Evolutionary conservation across 1,139 yeast species (phyloP).

Genomic region (Lodderomyces pseudojiufengensis): DNA sequence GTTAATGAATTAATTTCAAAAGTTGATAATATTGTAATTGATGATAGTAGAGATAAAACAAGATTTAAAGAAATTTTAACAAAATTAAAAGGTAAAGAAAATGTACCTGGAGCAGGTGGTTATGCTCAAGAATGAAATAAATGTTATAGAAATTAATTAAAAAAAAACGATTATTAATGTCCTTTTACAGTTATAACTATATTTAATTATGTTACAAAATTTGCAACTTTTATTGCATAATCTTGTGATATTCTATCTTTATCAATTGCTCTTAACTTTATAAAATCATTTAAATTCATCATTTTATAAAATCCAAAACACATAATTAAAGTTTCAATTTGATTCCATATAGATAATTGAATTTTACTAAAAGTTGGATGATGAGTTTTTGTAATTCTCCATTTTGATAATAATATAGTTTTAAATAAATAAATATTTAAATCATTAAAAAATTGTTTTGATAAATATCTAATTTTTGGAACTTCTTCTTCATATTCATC

Average conservation of each 20-base stretch:
- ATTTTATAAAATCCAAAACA: slow-evolving; percentile 38
- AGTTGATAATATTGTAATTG: slow-evolving; percentile 37
- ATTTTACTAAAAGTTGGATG: slow-evolving; percentile 32
- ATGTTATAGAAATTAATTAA: no score
- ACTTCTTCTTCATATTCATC: slow-evolving; percentile 13
- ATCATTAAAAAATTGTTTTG: slow-evolving; percentile 26
- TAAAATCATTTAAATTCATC: slow-evolving; percentile 38
- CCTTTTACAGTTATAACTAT: no score
- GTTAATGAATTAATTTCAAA: slow-evolving; percentile 48
- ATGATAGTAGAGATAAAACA: slow-evolving; percentile 57
- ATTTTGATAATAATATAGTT: slow-evolving; percentile 37
- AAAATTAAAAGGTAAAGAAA: slow-evolving; percentile 63
- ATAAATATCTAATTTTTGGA: slow-evolving; percentile 23
- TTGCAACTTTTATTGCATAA: slow-evolving; percentile 18
- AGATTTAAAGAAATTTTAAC: slow-evolving; percentile 66
- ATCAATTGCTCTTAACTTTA: slow-evolving; percentile 11
- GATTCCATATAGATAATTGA: slow-evolving; percentile 28
- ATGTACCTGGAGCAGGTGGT: slow-evolving; percentile 63
- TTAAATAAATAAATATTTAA: slow-evolving; percentile 34
- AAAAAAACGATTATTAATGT: neutral
- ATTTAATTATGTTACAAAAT: slow-evolving; percentile 17
- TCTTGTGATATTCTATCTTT: slow-evolving; percentile 19
- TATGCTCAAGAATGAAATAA: slow-evolving; percentile 21
- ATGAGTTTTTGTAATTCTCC: slow-evolving; percentile 41
- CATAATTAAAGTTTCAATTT: slow-evolving; percentile 34